phyloP scores from a whole-genome alignment of 306 rosid genomes.

The Leucaena leucocephala region DNA sequence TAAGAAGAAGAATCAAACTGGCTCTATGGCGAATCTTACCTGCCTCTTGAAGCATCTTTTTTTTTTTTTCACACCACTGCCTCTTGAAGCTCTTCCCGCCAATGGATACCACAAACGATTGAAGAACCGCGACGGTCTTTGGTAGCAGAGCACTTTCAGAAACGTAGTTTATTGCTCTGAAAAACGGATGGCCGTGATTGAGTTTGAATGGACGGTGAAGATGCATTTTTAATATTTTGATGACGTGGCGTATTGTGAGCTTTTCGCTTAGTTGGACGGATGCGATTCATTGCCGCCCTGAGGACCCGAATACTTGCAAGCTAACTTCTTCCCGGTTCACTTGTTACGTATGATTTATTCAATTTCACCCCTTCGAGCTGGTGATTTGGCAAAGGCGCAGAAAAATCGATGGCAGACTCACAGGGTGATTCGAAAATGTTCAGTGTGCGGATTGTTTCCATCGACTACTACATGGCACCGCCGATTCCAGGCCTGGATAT shows the following conservation, averaged over 20 bases:
- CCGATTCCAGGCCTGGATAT: slow-evolving; percentile 69
- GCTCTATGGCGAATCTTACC: too few relatives aligned
- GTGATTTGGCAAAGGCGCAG: slow-evolving; percentile 4
- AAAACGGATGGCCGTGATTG: not conserved
- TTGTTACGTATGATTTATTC: not conserved
- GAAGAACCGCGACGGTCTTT: too few relatives aligned
- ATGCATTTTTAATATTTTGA: not conserved
- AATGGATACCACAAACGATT: too few relatives aligned
- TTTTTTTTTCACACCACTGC: too few relatives aligned
- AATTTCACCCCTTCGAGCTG: not conserved
- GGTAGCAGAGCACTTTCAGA: too few relatives aligned
- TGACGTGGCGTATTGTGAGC: not conserved
- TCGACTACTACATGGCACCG: slow-evolving; percentile 79
- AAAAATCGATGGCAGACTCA: slow-evolving; percentile 43
- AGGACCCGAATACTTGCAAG: not conserved
- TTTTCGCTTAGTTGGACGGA: not conserved
- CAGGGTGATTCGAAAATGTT: slow-evolving; percentile 48
- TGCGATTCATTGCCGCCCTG: not conserved
- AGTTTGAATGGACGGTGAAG: not conserved
- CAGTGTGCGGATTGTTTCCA: slow-evolving; percentile 79
- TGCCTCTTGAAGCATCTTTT: too few relatives aligned
- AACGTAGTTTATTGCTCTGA: not conserved
- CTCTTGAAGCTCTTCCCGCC: too few relatives aligned
- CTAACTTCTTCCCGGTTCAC: not conserved
- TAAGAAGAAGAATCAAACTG: too few relatives aligned